Conservation (phyloP, 2,329 filamentous ascomycete genomes). For the Pestalotiopsis sp. region DNA sequence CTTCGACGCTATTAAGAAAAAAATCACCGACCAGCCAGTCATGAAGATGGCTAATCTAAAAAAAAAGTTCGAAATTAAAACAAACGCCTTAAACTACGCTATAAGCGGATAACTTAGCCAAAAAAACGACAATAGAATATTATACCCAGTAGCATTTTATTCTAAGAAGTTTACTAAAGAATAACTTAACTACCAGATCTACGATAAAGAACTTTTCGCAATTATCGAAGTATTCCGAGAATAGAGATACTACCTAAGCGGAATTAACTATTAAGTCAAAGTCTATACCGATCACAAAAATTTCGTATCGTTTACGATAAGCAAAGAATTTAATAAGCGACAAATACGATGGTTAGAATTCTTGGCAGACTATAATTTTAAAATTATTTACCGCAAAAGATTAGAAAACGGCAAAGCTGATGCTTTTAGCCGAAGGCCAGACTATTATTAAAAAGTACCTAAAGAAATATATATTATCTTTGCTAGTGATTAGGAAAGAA, state of each 20-base stretch:
- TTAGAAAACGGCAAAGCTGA: background rate
- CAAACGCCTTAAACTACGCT: no score
- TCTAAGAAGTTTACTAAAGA: background rate
- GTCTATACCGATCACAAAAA: background rate
- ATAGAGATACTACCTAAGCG: no score
- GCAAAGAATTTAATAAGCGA: no score
- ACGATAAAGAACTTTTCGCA: background rate
- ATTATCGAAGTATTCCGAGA: no score
- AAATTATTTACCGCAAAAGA: no score
- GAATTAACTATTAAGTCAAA: background rate
- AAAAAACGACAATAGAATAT: no score
- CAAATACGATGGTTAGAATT: no score
- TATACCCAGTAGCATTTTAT: background rate
- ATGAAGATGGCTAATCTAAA: background rate
- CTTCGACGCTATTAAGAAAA: background rate
- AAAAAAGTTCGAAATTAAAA: no score
- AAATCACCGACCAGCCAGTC: background rate
- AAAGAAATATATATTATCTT: background rate
- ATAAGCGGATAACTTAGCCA: no score
- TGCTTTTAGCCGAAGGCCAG: background rate
- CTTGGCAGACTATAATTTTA: no score
- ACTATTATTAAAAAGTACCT: background rate
- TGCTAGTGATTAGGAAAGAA: background rate
- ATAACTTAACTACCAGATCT: background rate
- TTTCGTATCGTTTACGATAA: no score